phyloP scores from a whole-genome alignment of 139 green algal genomes.

The Volvox africanus region DNA sequence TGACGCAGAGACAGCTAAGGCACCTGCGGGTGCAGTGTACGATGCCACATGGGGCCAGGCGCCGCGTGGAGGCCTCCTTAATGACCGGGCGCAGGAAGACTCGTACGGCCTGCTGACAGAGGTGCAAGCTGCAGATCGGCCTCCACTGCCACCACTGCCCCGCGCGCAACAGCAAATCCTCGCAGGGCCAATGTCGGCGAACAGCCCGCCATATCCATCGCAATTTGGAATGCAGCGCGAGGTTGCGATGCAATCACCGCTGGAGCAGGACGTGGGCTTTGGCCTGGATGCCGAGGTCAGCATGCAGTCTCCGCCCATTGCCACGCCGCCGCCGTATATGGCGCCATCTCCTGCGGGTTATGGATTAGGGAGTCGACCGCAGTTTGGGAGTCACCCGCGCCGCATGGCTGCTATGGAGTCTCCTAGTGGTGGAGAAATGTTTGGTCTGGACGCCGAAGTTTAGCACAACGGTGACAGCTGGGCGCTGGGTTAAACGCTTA shows the following conservation, averaged over 20 bases:
- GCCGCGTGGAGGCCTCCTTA: neutral
- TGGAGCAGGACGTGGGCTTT: neutral
- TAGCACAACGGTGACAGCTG: neutral
- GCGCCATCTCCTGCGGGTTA: no score
- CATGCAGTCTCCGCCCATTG: neutral
- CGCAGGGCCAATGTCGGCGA: no score
- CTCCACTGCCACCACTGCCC: neutral
- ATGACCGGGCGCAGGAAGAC: neutral
- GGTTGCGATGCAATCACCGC: neutral
- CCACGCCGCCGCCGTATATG: neutral
- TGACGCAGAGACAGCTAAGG: neutral
- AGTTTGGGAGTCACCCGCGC: neutral
- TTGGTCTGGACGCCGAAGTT: conserved; percentile 29
- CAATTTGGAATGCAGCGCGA: neutral
- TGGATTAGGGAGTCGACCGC: neutral
- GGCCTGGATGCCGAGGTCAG: conserved; percentile 10
- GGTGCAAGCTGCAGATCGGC: neutral
- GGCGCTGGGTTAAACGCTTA: neutral
- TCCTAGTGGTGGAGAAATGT: neutral
- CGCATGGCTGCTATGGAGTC: neutral
- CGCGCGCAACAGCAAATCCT: no score
- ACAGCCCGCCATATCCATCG: no score
- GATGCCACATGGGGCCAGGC: neutral
- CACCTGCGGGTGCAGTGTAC: neutral
- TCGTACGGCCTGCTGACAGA: neutral